Conservation (phyloP, 2,329 filamentous ascomycete species). For the Phaeosphaeriaceae sp. region DNA sequence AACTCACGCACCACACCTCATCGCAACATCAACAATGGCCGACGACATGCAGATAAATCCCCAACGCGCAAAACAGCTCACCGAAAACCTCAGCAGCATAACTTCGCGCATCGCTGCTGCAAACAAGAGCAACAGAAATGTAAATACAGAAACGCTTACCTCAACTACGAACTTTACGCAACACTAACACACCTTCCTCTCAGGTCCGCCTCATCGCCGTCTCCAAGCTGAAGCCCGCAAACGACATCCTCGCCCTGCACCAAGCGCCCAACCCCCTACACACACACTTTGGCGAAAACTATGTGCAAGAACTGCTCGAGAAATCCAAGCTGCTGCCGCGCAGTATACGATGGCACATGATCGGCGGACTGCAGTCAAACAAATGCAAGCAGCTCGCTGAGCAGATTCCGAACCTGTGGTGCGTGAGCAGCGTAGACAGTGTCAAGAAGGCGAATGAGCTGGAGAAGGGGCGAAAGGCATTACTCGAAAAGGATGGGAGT, state of each 20-base stretch:
- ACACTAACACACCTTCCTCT: slow-evolving; percentile 16
- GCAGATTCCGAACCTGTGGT: slow-evolving; percentile 86
- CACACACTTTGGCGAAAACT: slow-evolving; percentile 94
- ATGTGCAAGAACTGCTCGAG: slow-evolving; percentile 78
- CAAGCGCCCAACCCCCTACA: slow-evolving; percentile 59
- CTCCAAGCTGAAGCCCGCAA: slow-evolving; percentile 92
- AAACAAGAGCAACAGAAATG: slow-evolving; percentile 42
- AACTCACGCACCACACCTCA: not conserved
- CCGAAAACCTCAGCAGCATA: slow-evolving; percentile 54
- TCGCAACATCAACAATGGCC: slow-evolving; percentile 33
- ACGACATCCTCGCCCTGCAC: slow-evolving; percentile 87
- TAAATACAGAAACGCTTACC: slow-evolving; percentile 22
- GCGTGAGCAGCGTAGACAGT: slow-evolving; percentile 88
- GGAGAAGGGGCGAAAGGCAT: slow-evolving; percentile 74
- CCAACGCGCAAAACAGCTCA: slow-evolving; percentile 54
- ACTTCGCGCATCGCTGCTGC: slow-evolving; percentile 50
- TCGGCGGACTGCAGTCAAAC: slow-evolving; percentile 90
- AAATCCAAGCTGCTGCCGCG: slow-evolving; percentile 82
- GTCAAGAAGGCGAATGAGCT: slow-evolving; percentile 86
- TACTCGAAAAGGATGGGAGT: slow-evolving; percentile 39
- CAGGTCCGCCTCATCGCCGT: slow-evolving; percentile 92
- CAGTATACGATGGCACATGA: slow-evolving; percentile 92
- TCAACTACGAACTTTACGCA: slow-evolving; percentile 1
- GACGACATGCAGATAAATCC: slow-evolving; percentile 51
- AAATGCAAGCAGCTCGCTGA: slow-evolving; percentile 87